Evolutionary conservation across 495 filamentous ascomycete genomes (phyloP).

Genomic region (Aspergillus haitiensis): DNA sequence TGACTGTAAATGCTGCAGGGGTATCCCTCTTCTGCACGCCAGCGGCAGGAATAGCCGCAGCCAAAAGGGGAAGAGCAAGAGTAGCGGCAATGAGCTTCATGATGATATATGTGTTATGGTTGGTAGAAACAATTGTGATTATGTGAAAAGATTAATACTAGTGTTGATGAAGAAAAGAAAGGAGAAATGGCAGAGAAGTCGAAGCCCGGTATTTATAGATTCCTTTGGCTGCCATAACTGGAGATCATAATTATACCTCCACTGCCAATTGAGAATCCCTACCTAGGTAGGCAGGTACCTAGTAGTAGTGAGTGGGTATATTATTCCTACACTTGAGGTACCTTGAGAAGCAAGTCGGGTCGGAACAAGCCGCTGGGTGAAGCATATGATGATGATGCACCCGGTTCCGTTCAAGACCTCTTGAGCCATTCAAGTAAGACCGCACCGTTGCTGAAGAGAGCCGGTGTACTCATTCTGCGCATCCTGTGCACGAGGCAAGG

Average conservation of each 20-base stretch:
- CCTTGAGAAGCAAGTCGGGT: neutral
- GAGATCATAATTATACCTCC: too few relatives aligned
- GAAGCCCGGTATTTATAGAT: conserved; percentile 1
- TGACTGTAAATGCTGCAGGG: conserved; percentile 35
- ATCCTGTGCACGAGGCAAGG: neutral
- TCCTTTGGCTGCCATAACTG: too few relatives aligned
- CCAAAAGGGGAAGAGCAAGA: conserved; percentile 33
- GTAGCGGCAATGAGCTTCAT: conserved; percentile 36
- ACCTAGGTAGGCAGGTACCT: too few relatives aligned
- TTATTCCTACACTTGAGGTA: too few relatives aligned
- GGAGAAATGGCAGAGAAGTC: neutral
- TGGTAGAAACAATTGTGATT: neutral
- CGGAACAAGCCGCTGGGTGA: neutral
- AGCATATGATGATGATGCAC: neutral
- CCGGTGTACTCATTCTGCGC: neutral
- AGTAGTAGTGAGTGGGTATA: too few relatives aligned
- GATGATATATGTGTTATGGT: conserved; percentile 8
- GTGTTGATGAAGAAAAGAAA: neutral
- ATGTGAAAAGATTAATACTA: neutral
- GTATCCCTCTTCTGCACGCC: conserved; percentile 9
- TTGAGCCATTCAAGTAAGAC: neutral
- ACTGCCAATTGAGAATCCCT: too few relatives aligned
- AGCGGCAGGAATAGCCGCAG: conserved; percentile 30
- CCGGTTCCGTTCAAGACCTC: neutral
- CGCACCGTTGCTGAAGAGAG: neutral